Percentiles rank a stretch among this genome's conserved stretches.
Conservation (phyloP, 2,329 filamentous ascomycete genomes). For the Corynespora cassiicola region DNA sequence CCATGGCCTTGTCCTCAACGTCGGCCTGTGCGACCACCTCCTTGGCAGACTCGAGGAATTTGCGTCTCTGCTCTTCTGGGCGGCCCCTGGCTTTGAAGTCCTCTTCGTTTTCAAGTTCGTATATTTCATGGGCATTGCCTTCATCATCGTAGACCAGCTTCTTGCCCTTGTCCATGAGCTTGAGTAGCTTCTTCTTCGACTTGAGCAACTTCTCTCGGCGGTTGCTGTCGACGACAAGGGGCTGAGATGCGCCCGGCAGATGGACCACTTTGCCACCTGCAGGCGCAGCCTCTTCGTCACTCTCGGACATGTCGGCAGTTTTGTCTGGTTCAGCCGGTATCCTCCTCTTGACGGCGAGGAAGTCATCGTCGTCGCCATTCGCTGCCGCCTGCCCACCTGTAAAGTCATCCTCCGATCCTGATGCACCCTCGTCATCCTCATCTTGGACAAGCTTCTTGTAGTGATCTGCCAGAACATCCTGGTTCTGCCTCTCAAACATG, state of each 20-base stretch:
- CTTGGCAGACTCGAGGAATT: conserved; percentile 79
- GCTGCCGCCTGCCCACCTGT: conserved; percentile 38
- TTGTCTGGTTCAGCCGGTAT: conserved; percentile 75
- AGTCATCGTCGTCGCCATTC: conserved; percentile 74
- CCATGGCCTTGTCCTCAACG: conserved; percentile 79
- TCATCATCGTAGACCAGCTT: conserved; percentile 94
- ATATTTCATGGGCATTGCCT: conserved; percentile 81
- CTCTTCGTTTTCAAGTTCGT: conserved; percentile 86
- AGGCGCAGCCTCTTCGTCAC: conserved; percentile 43
- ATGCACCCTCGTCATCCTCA: conserved; percentile 50
- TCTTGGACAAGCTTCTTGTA: conserved; percentile 83
- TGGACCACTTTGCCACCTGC: conserved; percentile 66
- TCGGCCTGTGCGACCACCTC: conserved; percentile 77
- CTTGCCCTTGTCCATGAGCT: conserved; percentile 84
- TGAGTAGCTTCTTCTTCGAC: conserved; percentile 92
- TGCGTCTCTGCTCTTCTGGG: conserved; percentile 75
- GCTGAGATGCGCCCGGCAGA: conserved; percentile 69
- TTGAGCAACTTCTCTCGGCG: conserved; percentile 93
- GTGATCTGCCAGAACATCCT: conserved; percentile 92
- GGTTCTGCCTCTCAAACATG: conserved; percentile 97
- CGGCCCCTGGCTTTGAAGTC: conserved; percentile 78
- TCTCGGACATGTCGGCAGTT: conserved; percentile 50
- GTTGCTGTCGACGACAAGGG: conserved; percentile 89
- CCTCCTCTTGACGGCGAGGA: conserved; percentile 88
- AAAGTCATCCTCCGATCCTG: conserved; percentile 43